Evolutionary conservation across 202 grass and related monocot genomes (phyloP), one percentile per base, ranked within the genome.

Genomic region (Brachypodium distachyon): DNA sequence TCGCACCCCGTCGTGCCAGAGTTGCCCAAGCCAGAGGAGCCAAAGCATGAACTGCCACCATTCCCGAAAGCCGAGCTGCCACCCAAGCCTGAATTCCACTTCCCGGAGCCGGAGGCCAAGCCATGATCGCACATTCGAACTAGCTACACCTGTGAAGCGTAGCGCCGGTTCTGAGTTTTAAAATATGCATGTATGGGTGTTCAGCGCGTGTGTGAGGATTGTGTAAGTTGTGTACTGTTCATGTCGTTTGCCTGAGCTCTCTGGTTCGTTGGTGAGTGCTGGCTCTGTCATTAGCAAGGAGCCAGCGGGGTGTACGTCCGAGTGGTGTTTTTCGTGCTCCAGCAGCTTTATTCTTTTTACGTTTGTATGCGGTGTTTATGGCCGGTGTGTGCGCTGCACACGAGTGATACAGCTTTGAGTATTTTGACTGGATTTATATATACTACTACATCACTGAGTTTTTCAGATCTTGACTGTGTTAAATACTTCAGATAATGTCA

Each of bases 51-150:
- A 26, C 14, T 65, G 53, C 77, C 77, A 6, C 77, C 77, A 3
- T 17, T 37, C 18, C 40, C 53, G 13, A 80, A 61, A 81, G 57
- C 44, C 56, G 58, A 62, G 67, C 9, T 72, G 32, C 67, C 83
- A 6, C 77, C 77, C 0, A 81, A 81, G 63, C 37, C 54, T 0
- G 77, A 86, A 19, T n/a, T 37, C n/a, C 63, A 86, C 46, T 64
- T 76, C 39, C 72, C 64, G 1, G 72, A 54, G 65, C 65, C 65
- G 23, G 65, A 77, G 49, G 12, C 72, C 47, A 87, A 87, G 65
- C 11, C 52, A 74, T 13, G 47, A 33, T 72, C 32, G 58, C 28
- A 33, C n/a, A n/a, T n/a, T n/a, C 56, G 31, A 59, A 0, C 55
- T 61, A 5, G 7, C 18, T 61, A n/a, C n/a, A 9, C 37, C 31